Evolutionary conservation across 805 yeast species (phyloP).

Genomic region (Teunomyces atbi): DNA sequence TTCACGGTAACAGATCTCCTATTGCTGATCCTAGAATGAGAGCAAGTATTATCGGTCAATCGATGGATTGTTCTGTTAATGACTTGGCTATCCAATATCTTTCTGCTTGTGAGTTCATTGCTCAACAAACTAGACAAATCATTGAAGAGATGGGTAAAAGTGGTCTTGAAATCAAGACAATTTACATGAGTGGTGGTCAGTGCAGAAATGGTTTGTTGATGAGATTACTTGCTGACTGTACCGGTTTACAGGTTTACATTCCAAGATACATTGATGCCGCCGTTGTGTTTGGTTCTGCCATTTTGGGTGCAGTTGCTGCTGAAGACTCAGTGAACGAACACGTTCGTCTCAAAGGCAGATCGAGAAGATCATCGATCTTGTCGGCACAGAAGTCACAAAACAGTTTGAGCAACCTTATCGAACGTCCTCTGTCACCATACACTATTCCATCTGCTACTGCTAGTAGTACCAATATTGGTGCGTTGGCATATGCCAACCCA

Average conservation of each 20-base stretch:
- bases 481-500: slow-evolving; percentile 42
- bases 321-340: slow-evolving; percentile 52
- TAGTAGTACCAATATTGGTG: slow-evolving; percentile 54
- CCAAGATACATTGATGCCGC: slow-evolving; percentile 97
- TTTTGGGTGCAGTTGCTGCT: slow-evolving; percentile 93
- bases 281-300: slow-evolving; percentile 93
- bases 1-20: slow-evolving; percentile 97
- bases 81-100: slow-evolving; percentile 82
- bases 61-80: slow-evolving; percentile 85
- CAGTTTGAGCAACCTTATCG: slow-evolving; percentile 19
- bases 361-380: slow-evolving; percentile 35
- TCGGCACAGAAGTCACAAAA: slow-evolving; percentile 29
- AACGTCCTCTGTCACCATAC: slow-evolving; percentile 59
- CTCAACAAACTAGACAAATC: slow-evolving; percentile 95
- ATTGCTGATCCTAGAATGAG: slow-evolving; percentile 93
- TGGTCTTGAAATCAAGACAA: slow-evolving; percentile 74
- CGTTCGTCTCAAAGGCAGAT: slow-evolving; percentile 28
- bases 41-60: slow-evolving; percentile 87
- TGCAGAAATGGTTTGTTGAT: slow-evolving; percentile 88
- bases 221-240: slow-evolving; percentile 88
- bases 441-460: slow-evolving; percentile 82
- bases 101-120: slow-evolving; percentile 96
- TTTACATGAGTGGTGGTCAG: slow-evolving; percentile 95
- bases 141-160: slow-evolving; percentile 76
- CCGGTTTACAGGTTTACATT: slow-evolving; percentile 86